Percentiles rank a stretch among this genome's conserved stretches.
phyloP scores from a whole-genome alignment of 225 moss, liverwort and hornwort genomes.

The Climacium dendroides region DNA sequence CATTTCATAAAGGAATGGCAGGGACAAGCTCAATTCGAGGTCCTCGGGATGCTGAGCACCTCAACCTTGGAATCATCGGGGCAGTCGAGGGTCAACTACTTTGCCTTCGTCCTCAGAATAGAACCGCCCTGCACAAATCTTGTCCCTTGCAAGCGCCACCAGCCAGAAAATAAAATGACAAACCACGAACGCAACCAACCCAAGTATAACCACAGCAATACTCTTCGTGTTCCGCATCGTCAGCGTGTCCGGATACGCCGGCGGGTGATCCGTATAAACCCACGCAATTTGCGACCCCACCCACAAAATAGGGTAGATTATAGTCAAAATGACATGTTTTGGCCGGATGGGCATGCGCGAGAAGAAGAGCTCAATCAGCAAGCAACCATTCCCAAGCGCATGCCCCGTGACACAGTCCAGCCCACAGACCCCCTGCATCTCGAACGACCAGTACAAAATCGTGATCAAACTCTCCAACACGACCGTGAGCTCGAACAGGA shows the following conservation, averaged over 20 bases:
- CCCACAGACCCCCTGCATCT: background rate
- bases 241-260: conserved; percentile 3
- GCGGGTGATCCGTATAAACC: conserved; percentile 9
- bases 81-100: background rate
- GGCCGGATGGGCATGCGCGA: conserved; percentile 29
- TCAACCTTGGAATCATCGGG: background rate
- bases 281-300: conserved; percentile 8
- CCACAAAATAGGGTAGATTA: conserved; percentile 19
- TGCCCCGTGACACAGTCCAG: conserved; percentile 18
- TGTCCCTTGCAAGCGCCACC: conserved; percentile 8
- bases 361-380: conserved; percentile 15
- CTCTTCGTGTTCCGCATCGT: conserved; percentile 11
- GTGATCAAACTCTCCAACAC: conserved; percentile 18
- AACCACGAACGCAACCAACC: background rate
- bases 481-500: conserved; percentile 12
- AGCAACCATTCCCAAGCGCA: background rate
- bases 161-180: conserved; percentile 16
- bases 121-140: conserved; percentile 9
- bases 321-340: conserved; percentile 8
- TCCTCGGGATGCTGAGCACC: background rate
- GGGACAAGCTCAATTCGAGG: background rate
- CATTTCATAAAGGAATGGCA: background rate
- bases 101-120: conserved; percentile 4
- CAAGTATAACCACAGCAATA: background rate
- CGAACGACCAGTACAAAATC: conserved; percentile 29